Evolutionary conservation across 2,329 filamentous ascomycete species (phyloP), one percentile per base, ranked within the genome.

Genomic region (Colletotrichum theobromicola): DNA sequence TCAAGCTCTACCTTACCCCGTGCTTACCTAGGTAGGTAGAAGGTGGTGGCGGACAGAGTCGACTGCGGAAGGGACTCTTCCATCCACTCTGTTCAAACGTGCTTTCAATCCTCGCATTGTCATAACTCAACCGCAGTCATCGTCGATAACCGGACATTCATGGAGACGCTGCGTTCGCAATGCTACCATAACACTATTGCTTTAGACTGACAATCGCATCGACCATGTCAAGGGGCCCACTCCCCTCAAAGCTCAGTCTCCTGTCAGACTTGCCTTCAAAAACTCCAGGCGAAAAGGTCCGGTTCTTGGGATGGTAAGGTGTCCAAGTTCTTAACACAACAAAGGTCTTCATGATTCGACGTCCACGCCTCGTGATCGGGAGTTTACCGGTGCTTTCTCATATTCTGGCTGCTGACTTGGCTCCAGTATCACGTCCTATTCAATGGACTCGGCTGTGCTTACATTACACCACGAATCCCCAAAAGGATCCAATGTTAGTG

Each of bases 231-330:
- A 84, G 84, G 76, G 90, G 89, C 10, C 94, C 94, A 32, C 85
- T 91, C 35, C 90, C 95, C 8, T 93, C 92, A 26, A 87, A 85
- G 73, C 86, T 93, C 53, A 91, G 93, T 74, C 91, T 95, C 74
- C 87, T 96, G 69, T 91, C 90, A 16, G 86, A 90, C 71, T 84
- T 96, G 16, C 85, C 89, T 5, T 80, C 81, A 65, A 85, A 86
- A 63, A 80, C 85, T n/a, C 77, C 85, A 16, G 90, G 90, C 53
- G 90, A 92, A n/a, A 98, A 98, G 85, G 93, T 98, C 75, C 93
- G 96, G 75, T 98, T 98, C 83, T 85, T 98, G 65, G 96, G 95
- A 83, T 98, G 96, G 96, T 98, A 89, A 61, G 73, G 60, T 58
- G 28, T 32, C 70, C 30, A 30, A 42, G 34, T 42, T 55, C 74